Evolutionary conservation across 345 rosid species (phyloP).

Genomic region (Luvunga scandens): DNA sequence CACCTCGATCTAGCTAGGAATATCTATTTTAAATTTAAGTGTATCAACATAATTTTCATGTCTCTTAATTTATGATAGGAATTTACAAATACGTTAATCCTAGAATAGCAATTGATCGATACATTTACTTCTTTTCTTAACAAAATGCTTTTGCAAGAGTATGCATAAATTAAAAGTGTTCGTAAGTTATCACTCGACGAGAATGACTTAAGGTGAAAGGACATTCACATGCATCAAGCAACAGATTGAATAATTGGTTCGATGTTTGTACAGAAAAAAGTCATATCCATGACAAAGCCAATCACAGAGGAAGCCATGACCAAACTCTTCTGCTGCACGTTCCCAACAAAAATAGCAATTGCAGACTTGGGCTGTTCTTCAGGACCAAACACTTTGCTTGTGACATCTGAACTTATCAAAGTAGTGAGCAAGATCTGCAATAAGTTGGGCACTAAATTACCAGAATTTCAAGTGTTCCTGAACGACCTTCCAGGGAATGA

Average conservation of each 20-base stretch:
- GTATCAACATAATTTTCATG: no score
- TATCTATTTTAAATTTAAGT: no score
- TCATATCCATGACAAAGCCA: conserved; percentile 43
- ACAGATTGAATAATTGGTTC: background rate
- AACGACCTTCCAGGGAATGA: conserved; percentile 57
- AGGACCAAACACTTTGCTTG: conserved; percentile 64
- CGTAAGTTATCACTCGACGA: no score
- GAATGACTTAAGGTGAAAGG: no score
- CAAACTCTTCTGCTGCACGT: conserved; percentile 23
- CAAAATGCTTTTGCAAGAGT: no score
- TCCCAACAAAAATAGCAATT: conserved; percentile 45
- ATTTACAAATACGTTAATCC: no score
- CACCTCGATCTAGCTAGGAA: no score
- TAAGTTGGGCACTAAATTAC: conserved; percentile 18
- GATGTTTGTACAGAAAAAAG: conserved; percentile 27
- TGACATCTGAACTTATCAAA: conserved; percentile 31
- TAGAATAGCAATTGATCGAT: no score
- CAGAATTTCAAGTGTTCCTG: conserved; percentile 43
- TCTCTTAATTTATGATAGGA: no score
- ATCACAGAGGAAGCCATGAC: conserved; percentile 42
- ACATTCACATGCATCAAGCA: no score
- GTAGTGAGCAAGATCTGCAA: conserved; percentile 20
- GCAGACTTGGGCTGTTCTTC: conserved; percentile 93
- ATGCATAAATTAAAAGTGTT: no score
- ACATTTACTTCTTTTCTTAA: no score